Base-by-base conservation (phyloP, 2,329 filamentous ascomycete genomes). In the Scedosporium dehoogii region DNA sequence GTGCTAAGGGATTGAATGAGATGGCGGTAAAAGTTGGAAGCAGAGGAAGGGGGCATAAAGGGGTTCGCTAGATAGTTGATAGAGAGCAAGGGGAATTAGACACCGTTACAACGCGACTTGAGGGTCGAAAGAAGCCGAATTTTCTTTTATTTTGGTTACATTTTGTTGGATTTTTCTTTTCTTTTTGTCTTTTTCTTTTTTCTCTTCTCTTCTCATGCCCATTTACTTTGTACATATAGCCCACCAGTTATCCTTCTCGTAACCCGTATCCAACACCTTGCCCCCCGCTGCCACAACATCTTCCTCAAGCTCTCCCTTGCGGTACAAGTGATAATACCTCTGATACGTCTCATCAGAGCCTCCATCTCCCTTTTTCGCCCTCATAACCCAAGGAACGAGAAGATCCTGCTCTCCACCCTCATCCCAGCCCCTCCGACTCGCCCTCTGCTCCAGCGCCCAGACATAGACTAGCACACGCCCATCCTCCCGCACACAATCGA, bases 221-320 rank as follows among this genome's bases (percentile, higher is more conserved):
- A 38, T 4, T 60, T 38, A 38, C 27, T 21, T 38, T n/a, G 38
- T 25, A 67, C 74, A 76, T 71, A 96, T 87, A 61, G 87, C 91
- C 93, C 93, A 99, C 94, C 94, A 97, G 76, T 99, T 99, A 72
- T 97, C 94, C 77, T 87, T 92, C 72, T 99, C 94, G 75, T 97
- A 99, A 41, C 94, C 94, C 64, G 85, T 85, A 67, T 90, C 87
- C 25, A 94, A 69, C 14, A 97, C 85, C 58, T 75, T 76, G 6
- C 92, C 94, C 18, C 92, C 92, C 21, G 88, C 92, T 16, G 82
- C 80, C 59, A 74, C 73, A 63, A 96, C 83, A 72, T 97, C 90
- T 53, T 85, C 81, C 72, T 97, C 92, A 63, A 99, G 79, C 77
- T 99, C 94, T 16, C 90, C 90, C 71, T 90, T 83, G 61, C 85